A percentile compares a stretch with the other conserved stretches of the same genome.
These are phyloP conservation scores for Pyrus betulifolia DNA, from an alignment of 306 rosid species.

Conservation along the genomic window DNA sequence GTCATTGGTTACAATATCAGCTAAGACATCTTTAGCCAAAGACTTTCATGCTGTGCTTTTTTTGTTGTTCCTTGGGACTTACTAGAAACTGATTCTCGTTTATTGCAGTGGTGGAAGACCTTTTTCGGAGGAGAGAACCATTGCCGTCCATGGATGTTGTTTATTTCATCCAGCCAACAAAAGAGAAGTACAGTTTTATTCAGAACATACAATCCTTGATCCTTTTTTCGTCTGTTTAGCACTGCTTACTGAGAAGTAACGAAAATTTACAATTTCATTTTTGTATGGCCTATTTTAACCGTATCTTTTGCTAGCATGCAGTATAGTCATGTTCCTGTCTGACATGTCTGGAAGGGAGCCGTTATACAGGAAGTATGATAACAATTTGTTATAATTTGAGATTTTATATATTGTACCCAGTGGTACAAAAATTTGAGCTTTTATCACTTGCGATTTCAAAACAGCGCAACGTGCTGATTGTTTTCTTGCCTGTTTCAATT, in stretches of 20 bases:
- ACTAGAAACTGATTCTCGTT: constrained; percentile 8
- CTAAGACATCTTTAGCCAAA: background rate
- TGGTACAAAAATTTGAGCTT: background rate
- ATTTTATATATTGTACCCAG: background rate
- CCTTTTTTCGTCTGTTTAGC: background rate
- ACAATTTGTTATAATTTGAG: background rate
- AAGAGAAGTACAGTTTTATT: constrained; percentile 66
- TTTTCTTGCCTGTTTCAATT: constrained; percentile 8
- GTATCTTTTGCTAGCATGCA: constrained; percentile 70
- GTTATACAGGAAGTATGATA: constrained; percentile 74
- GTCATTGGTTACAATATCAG: background rate
- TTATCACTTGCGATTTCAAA: background rate
- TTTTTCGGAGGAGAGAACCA: constrained; percentile 91
- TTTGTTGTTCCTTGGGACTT: background rate
- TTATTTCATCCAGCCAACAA: constrained; percentile 81
- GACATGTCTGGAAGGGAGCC: constrained; percentile 99
- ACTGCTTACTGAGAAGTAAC: too few relatives aligned
- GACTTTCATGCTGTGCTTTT: background rate
- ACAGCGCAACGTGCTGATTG: constrained; percentile 11
- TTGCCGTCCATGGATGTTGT: constrained; percentile 89
- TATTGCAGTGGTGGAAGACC: constrained; percentile 92
- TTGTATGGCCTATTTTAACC: constrained; percentile 15
- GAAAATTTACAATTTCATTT: background rate
- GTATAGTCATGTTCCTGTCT: constrained; percentile 87
- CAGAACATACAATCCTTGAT: background rate